Percentiles rank a stretch among this genome's conserved stretches.
Evolutionary conservation across 257 asterid genomes (phyloP).

Genomic region (Nicotiana noctiflora): DNA sequence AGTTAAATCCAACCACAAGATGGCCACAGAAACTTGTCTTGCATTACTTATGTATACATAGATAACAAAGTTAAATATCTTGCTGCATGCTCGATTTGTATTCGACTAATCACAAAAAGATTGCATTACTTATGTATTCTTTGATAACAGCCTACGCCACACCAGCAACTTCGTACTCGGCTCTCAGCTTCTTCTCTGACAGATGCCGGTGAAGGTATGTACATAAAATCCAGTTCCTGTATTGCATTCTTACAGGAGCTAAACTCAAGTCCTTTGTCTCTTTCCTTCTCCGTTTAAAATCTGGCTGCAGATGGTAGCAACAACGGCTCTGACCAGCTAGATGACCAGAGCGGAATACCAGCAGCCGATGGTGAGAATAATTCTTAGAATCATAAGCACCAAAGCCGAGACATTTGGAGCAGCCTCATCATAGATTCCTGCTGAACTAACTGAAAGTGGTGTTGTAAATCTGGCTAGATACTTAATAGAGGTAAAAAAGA

Average conservation of each 20-base stretch:
- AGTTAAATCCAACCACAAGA: background rate
- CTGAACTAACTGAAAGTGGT: background rate
- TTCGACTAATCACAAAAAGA: background rate
- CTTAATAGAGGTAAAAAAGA: constrained; percentile 5
- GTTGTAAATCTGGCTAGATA: background rate
- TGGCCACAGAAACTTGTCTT: background rate
- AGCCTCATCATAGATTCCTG: background rate
- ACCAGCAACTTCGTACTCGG: constrained; percentile 54
- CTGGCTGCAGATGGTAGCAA: background rate
- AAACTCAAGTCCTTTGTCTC: background rate
- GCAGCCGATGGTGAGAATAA: background rate
- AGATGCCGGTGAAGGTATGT: constrained; percentile 45
- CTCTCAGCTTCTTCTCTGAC: constrained; percentile 37
- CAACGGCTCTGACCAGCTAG: background rate
- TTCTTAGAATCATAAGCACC: constrained; percentile 3
- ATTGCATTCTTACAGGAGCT: background rate
- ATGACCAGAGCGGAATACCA: background rate
- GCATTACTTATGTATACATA: too few species aligned
- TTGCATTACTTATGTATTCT: background rate
- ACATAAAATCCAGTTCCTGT: background rate
- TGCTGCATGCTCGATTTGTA: background rate
- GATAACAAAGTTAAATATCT: background rate
- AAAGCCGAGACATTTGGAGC: background rate
- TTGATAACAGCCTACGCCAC: constrained; percentile 57
- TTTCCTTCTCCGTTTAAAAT: background rate